Evolutionary conservation across 2,329 filamentous ascomycete species (phyloP).

Genomic region (Thelonectria blattea): DNA sequence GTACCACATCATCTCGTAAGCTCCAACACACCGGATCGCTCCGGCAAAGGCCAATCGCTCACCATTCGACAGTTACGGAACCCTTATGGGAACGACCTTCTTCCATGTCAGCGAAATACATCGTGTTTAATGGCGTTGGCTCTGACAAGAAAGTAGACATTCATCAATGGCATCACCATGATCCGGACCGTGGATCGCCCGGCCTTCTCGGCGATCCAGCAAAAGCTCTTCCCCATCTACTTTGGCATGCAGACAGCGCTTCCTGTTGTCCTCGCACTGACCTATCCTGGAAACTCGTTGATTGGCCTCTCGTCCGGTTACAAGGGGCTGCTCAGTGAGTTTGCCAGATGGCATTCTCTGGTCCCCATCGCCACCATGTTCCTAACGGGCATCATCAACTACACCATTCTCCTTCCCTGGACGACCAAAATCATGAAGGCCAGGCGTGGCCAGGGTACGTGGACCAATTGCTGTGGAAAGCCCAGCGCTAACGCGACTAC

Average conservation of each 20-base stretch:
- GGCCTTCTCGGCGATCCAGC: conserved; percentile 82
- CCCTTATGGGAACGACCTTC: conserved; percentile 82
- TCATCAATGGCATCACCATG: conserved; percentile 75
- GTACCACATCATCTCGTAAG: conserved; percentile 78
- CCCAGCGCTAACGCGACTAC: conserved; percentile 24
- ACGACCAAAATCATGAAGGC: conserved; percentile 77
- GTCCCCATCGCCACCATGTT: conserved; percentile 74
- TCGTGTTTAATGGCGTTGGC: not conserved
- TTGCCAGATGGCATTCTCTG: conserved; percentile 69
- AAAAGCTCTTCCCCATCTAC: conserved; percentile 84
- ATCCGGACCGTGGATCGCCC: conserved; percentile 79
- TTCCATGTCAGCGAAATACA: conserved; percentile 68
- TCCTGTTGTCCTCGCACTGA: conserved; percentile 76
- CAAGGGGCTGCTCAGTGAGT: conserved; percentile 62
- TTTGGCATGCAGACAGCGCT: conserved; percentile 82
- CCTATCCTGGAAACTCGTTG: conserved; percentile 71
- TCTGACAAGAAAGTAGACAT: conserved; percentile 61
- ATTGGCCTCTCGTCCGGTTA: conserved; percentile 56
- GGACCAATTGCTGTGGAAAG: not conserved
- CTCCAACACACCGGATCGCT: conserved; percentile 28
- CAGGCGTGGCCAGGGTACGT: conserved; percentile 78
- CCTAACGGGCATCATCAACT: conserved; percentile 73
- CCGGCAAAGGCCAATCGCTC: conserved; percentile 21
- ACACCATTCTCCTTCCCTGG: conserved; percentile 73
- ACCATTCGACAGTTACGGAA: conserved; percentile 73